These are phyloP conservation scores for Mycena albidolilacea DNA, from an alignment of 768 basidiomycete genomes.

Conservation along the genomic window DNA sequence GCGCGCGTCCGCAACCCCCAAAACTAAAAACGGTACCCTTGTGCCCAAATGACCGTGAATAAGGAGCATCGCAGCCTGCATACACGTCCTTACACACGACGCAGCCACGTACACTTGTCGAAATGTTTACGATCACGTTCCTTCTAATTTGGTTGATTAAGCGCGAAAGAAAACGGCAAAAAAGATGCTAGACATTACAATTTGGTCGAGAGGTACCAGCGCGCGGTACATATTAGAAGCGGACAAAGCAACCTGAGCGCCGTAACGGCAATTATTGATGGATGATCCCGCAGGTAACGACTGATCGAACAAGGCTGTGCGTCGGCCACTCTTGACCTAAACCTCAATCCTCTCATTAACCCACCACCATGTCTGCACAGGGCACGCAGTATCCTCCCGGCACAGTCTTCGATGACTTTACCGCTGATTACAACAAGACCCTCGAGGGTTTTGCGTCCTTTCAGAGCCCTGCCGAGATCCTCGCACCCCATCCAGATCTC, in stretches of 20 bases:
- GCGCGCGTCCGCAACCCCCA: background rate
- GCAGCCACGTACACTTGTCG: slow-evolving; percentile 19
- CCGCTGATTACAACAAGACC: slow-evolving; percentile 52
- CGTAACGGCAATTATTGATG: background rate
- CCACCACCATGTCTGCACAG: slow-evolving; percentile 37
- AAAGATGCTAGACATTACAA: background rate
- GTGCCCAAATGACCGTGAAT: background rate
- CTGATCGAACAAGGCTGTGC: background rate
- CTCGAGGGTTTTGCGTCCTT: slow-evolving; percentile 78
- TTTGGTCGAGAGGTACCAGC: background rate
- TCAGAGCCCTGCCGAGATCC: slow-evolving; percentile 77
- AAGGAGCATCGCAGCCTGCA: background rate
- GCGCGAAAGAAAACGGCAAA: background rate
- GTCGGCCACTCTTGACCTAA: background rate
- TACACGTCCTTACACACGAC: slow-evolving; percentile 9
- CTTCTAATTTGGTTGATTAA: too few species aligned
- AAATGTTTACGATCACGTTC: slow-evolving; percentile 9
- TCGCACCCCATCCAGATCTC: slow-evolving; percentile 84
- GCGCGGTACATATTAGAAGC: too few species aligned
- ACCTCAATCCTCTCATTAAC: slow-evolving; percentile 26
- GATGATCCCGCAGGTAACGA: background rate
- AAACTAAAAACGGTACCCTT: background rate
- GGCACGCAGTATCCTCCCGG: slow-evolving; percentile 38
- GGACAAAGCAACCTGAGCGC: too few species aligned
- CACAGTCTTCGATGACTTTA: slow-evolving; percentile 34